Percentiles rank a stretch among this genome's conserved stretches.
Conservation (phyloP, 768 basidiomycete genomes). For the Lanmaoa pseudosensibilis region DNA sequence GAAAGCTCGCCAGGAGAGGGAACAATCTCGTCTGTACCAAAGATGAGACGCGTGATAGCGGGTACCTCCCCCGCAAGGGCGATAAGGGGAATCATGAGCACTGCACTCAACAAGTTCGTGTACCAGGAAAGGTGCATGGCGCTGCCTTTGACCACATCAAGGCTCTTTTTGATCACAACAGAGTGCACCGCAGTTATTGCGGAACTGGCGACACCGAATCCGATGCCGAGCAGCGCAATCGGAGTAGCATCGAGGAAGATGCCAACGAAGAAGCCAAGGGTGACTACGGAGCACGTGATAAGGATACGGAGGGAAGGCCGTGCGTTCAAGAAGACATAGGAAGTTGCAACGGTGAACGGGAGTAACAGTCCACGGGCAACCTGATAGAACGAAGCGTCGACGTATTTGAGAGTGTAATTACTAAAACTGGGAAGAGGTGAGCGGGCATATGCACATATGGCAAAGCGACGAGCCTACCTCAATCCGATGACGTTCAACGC, state of each 20-base stretch:
- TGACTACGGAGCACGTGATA: slow-evolving; percentile 76
- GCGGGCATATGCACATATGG: not conserved
- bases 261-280: slow-evolving; percentile 88
- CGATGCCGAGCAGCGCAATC: slow-evolving; percentile 62
- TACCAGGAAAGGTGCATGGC: slow-evolving; percentile 90
- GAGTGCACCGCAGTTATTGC: slow-evolving; percentile 89
- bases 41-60: slow-evolving; percentile 60
- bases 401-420: slow-evolving; percentile 90
- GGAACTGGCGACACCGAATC: slow-evolving; percentile 82
- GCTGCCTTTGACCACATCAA: slow-evolving; percentile 78
- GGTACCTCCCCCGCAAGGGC: slow-evolving; percentile 75
- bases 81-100: slow-evolving; percentile 71
- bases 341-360: slow-evolving; percentile 90
- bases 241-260: slow-evolving; percentile 74
- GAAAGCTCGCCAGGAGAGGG: slow-evolving; percentile 42
- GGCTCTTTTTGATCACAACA: slow-evolving; percentile 88
- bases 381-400: slow-evolving; percentile 94
- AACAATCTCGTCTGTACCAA: slow-evolving; percentile 41
- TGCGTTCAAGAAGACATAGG: slow-evolving; percentile 71
- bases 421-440: slow-evolving; percentile 57
- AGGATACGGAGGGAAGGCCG: slow-evolving; percentile 78
- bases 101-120: slow-evolving; percentile 78
- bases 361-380: slow-evolving; percentile 92
- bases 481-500: slow-evolving; percentile 78
- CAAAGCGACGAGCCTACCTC: slow-evolving; percentile 51